Evolutionary conservation across 2,329 filamentous ascomycete genomes (phyloP).

Genomic region (Acephala macrosclerotiorum): DNA sequence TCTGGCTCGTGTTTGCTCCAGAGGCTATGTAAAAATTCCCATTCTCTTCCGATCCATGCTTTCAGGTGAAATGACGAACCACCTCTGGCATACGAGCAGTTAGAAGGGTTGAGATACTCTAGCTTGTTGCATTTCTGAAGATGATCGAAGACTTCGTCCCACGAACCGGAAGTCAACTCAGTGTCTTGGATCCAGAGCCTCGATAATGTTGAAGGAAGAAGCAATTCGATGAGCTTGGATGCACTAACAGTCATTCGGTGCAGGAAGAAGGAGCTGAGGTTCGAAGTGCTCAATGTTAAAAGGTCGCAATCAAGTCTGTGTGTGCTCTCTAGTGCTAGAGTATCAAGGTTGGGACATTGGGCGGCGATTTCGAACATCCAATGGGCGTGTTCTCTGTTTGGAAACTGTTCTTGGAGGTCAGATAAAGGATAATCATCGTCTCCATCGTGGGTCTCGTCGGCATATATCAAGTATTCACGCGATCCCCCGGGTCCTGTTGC

Average conservation of each 20-base stretch:
- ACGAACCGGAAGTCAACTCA: neutral
- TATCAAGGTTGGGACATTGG: neutral
- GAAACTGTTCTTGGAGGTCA: neutral
- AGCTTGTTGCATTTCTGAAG: neutral
- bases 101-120: slow-evolving; percentile 1
- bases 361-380: neutral
- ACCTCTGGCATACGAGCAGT: slow-evolving; percentile 3
- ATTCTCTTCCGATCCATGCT: neutral
- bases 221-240: neutral
- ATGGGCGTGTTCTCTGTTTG: neutral
- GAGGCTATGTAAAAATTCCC: neutral
- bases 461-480: too few relatives aligned
- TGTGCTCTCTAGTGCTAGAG: neutral
- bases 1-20: neutral
- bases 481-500: slow-evolving; percentile 13
- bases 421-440: neutral
- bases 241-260: neutral
- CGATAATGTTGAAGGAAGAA: neutral
- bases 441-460: neutral
- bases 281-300: neutral
- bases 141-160: slow-evolving; percentile 1
- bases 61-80: neutral
- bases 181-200: neutral
- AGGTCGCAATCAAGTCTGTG: neutral
- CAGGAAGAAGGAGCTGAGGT: neutral